Evolutionary conservation across 495 filamentous ascomycete species (phyloP).

Genomic region (Monascus purpureus): DNA sequence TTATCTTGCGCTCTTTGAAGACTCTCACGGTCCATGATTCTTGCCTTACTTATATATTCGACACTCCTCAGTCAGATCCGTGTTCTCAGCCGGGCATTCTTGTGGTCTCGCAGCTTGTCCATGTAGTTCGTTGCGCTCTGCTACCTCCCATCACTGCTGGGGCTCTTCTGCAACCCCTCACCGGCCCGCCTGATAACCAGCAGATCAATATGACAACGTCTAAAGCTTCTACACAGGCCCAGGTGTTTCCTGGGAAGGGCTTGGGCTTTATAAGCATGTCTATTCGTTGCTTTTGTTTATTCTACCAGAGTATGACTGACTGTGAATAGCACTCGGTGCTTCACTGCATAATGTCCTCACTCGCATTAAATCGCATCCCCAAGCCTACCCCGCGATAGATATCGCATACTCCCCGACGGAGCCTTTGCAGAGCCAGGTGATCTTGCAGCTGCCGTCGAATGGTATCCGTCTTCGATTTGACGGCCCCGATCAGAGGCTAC

Average conservation of each 20-base stretch:
- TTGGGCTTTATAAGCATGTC: slow-evolving; percentile 64
- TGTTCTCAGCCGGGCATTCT: too few relatives aligned
- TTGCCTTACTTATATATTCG: too few relatives aligned
- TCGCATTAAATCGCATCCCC: slow-evolving; percentile 70
- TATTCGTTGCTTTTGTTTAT: not conserved
- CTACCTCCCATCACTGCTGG: not conserved
- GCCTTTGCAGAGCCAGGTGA: slow-evolving; percentile 58
- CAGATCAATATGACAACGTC: slow-evolving; percentile 31
- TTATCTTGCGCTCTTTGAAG: too few relatives aligned
- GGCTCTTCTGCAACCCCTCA: slow-evolving; percentile 3
- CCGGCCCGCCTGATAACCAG: slow-evolving; percentile 7
- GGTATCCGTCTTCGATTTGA: slow-evolving; percentile 86
- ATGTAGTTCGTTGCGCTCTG: too few relatives aligned
- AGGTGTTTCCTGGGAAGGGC: slow-evolving; percentile 61
- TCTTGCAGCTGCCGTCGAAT: slow-evolving; percentile 64
- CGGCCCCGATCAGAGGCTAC: slow-evolving; percentile 79
- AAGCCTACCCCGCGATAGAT: slow-evolving; percentile 68
- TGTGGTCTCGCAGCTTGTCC: too few relatives aligned
- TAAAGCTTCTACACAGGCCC: slow-evolving; percentile 35
- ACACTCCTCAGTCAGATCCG: too few relatives aligned
- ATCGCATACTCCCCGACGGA: slow-evolving; percentile 55
- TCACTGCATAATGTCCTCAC: slow-evolving; percentile 81
- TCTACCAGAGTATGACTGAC: not conserved
- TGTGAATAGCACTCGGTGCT: slow-evolving; percentile 59
- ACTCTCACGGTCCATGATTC: too few relatives aligned